Evolutionary conservation across 108 stramenopile species (phyloP).

Genomic region (Stephanodiscus minutulus): DNA sequence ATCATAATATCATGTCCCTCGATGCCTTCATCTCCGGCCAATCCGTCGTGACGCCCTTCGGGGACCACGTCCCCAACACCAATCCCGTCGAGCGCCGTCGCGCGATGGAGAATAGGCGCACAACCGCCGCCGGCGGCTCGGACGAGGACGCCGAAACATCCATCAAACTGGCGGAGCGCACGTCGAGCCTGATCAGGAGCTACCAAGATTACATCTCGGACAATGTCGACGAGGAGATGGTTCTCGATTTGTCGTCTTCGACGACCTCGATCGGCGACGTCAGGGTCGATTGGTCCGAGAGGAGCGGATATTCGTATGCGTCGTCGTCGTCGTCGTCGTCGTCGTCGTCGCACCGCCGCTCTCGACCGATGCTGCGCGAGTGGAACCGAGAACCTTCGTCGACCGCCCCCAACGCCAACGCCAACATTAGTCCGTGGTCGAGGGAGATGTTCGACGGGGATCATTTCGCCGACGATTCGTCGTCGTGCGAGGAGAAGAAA

Average conservation of each 20-base stretch:
- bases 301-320: too few relatives aligned
- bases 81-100: neutral
- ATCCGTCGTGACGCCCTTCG: slow-evolving; percentile 5
- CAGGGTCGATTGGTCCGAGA: too few relatives aligned
- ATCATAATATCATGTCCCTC: neutral
- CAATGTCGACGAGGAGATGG: slow-evolving; percentile 1
- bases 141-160: neutral
- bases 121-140: too few relatives aligned
- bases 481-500: neutral
- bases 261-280: too few relatives aligned
- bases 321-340: too few relatives aligned
- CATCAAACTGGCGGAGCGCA: slow-evolving; percentile 7
- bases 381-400: too few relatives aligned
- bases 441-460: neutral
- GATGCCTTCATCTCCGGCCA: slow-evolving; percentile 8
- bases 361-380: too few relatives aligned
- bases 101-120: neutral
- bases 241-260: neutral
- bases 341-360: too few relatives aligned
- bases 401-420: neutral
- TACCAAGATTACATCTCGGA: slow-evolving; percentile 1
- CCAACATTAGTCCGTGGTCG: neutral
- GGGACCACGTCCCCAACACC: neutral
- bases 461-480: neutral
- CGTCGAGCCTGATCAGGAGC: slow-evolving; percentile 1